phyloP scores from a whole-genome alignment of 2,329 filamentous ascomycete species.

The Xylaria digitata region DNA sequence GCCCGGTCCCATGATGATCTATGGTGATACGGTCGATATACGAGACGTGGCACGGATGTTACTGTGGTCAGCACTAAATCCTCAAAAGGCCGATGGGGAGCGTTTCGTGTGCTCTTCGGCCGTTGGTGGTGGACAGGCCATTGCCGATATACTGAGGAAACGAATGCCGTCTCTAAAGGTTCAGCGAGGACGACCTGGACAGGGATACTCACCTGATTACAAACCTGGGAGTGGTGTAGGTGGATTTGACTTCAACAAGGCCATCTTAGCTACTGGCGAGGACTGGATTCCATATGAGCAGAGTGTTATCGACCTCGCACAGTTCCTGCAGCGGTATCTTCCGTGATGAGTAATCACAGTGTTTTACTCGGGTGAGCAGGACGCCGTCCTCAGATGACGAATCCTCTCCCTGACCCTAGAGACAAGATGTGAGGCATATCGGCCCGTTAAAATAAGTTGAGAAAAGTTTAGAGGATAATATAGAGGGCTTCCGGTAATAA shows the following conservation, averaged over 20 bases:
- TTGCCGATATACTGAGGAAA: slow-evolving; percentile 45
- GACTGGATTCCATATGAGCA: slow-evolving; percentile 51
- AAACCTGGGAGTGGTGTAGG: slow-evolving; percentile 26
- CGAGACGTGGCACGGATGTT: slow-evolving; percentile 47
- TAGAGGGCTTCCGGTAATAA: background rate
- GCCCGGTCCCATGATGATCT: slow-evolving; percentile 41
- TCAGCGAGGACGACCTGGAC: slow-evolving; percentile 38
- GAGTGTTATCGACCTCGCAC: slow-evolving; percentile 41
- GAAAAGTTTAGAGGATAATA: background rate
- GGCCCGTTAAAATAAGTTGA: background rate
- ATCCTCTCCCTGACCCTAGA: background rate
- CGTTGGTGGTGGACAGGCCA: slow-evolving; percentile 43
- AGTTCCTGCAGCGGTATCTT: slow-evolving; percentile 40
- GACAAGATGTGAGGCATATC: background rate
- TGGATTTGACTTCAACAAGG: slow-evolving; percentile 48
- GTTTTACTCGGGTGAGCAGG: background rate
- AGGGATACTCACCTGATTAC: slow-evolving; percentile 44
- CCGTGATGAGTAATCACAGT: background rate
- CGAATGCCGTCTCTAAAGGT: slow-evolving; percentile 38
- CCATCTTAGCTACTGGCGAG: slow-evolving; percentile 45
- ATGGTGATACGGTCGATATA: slow-evolving; percentile 44
- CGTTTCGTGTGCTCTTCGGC: slow-evolving; percentile 46
- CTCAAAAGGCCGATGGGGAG: slow-evolving; percentile 43
- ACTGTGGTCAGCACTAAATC: slow-evolving; percentile 44
- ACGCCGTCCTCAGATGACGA: background rate